Evolutionary conservation across 2,329 filamentous ascomycete species (phyloP).

Genomic region (Colletotrichum eremochloae): DNA sequence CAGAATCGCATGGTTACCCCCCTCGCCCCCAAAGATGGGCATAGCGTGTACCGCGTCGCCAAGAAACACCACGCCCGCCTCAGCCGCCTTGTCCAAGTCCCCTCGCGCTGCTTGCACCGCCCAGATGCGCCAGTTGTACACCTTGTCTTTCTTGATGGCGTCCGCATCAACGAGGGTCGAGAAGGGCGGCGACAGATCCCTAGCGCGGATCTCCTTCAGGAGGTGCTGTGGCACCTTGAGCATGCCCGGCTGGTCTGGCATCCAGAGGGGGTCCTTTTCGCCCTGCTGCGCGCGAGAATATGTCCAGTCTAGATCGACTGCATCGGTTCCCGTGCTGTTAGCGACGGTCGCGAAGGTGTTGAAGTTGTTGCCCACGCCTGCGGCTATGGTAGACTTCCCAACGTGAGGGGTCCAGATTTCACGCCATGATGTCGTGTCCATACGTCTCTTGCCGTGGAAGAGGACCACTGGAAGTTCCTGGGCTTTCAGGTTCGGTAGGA

Average conservation of each 20-base stretch:
- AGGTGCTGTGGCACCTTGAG: slow-evolving; percentile 2
- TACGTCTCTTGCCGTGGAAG: slow-evolving; percentile 8
- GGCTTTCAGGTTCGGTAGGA: background rate
- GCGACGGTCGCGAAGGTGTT: slow-evolving; percentile 7
- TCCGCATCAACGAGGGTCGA: background rate
- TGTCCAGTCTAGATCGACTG: background rate
- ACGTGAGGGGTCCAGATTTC: slow-evolving; percentile 3
- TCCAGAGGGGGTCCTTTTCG: slow-evolving; percentile 4
- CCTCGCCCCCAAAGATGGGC: slow-evolving; percentile 4
- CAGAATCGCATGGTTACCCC: slow-evolving; percentile 4
- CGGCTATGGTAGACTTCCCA: slow-evolving; percentile 4
- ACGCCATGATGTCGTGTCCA: background rate
- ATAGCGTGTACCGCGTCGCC: background rate
- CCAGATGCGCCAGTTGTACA: slow-evolving; percentile 5
- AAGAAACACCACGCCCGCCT: slow-evolving; percentile 4
- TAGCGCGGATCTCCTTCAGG: slow-evolving; percentile 6
- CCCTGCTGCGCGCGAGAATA: background rate
- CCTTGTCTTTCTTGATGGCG: slow-evolving; percentile 1
- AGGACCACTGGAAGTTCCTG: background rate
- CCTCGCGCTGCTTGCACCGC: background rate
- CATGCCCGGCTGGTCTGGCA: slow-evolving; percentile 1
- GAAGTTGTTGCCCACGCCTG: slow-evolving; percentile 3
- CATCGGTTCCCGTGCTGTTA: background rate
- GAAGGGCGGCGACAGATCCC: background rate
- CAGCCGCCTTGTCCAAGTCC: slow-evolving; percentile 3